Evolutionary conservation across 805 yeast genomes (phyloP), one percentile per base, ranked within the genome.

Genomic region (Yarrowia phangngaensis): DNA sequence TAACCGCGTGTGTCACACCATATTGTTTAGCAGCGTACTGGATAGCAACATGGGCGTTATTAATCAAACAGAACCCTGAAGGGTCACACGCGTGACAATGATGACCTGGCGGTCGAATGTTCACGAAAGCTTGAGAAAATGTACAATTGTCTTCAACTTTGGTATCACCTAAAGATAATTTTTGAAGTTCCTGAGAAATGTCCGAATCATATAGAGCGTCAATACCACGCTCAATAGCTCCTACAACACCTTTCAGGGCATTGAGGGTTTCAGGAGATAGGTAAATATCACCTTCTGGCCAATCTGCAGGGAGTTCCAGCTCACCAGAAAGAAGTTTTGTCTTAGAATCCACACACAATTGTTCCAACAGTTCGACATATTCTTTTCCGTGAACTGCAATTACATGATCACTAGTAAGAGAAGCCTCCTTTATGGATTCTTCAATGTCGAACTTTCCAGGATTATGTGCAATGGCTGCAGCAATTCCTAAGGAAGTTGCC

Each of bases 211-310:
- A 76, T 6, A 78, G 64, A 2, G 70, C 61, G 58, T 85, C 92
- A 0, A 84, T 70, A 1, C 83, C 88, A 0, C 75, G 68, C 60
- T 85, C 92, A 3, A 85, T 68, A 0, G 92, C 80, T 1, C 88
- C 90, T 16, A 85, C 68, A 1, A 80, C 86, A 3, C 94, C 94
- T 54, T 80, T 81, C 6, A 85, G 64, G 0, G 95, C 94, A 20
- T 73, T 73, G 4, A 82, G 62, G 0, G 95, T 81, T 15, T 71
- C 74, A 14, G 80, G 77, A 3, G 80, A 75, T 46, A 85, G 60
- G 60, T 85, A 85, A 23, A 86, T 83, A 59, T 85, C 95, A 11
- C 92, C 92, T 2, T 83, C 73, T 52, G 84, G 83, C 95, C 95
- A 85, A 28, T 74, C 75, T 5, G 75, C 81, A 0, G 94, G 94